Evolutionary conservation across 2,329 filamentous ascomycete species (phyloP).

Genomic region (Lachnum nothofagi): DNA sequence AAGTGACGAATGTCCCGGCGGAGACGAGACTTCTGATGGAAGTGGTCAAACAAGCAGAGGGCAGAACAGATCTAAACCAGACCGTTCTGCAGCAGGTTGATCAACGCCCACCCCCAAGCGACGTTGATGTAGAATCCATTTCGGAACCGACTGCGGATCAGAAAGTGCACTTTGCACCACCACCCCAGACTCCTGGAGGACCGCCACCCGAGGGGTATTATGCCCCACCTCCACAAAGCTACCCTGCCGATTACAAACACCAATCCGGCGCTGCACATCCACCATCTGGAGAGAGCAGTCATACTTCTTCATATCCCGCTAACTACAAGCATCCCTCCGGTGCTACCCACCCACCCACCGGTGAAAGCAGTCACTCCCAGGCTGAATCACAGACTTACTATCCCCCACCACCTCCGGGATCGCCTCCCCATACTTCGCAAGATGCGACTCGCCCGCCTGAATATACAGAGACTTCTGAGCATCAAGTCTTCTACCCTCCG

Average conservation of each 20-base stretch:
- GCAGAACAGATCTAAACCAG: constrained; percentile 61
- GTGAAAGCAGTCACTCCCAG: not conserved
- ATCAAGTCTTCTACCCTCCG: not conserved
- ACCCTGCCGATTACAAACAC: constrained; percentile 1
- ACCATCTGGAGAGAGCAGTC: not conserved
- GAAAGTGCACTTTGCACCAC: constrained; percentile 10
- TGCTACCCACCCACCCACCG: not conserved
- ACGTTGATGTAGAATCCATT: constrained; percentile 7
- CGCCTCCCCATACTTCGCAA: not conserved
- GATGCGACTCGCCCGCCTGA: no score
- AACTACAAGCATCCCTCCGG: not conserved
- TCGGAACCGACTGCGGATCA: constrained; percentile 9
- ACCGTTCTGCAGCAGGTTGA: constrained; percentile 37
- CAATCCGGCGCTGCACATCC: not conserved
- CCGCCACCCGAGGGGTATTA: constrained; percentile 7
- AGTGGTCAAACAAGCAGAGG: constrained; percentile 81
- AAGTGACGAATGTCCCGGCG: constrained; percentile 15
- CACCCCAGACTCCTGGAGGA: not conserved
- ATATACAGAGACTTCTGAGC: not conserved
- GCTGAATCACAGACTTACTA: not conserved
- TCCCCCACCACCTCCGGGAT: not conserved
- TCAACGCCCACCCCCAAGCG: constrained; percentile 7
- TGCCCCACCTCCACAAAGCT: not conserved
- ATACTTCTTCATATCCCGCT: not conserved
- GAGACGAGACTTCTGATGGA: constrained; percentile 46